Base-by-base conservation (phyloP, 495 filamentous ascomycete genomes). In the Geoglossum glabrum region DNA sequence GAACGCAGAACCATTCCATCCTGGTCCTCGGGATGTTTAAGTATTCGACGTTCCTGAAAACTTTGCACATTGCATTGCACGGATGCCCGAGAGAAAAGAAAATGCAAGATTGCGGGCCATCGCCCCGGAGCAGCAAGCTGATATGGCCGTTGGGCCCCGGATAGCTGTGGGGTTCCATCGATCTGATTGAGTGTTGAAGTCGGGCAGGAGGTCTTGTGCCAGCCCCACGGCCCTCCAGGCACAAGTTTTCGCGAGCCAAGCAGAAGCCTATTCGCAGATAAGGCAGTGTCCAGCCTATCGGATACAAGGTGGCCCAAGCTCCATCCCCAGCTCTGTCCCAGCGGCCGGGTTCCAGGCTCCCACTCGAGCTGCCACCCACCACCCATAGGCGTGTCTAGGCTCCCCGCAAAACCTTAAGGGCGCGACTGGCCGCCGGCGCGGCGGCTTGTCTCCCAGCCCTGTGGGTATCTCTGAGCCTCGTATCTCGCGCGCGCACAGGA, bases 381-480 rank as follows among this genome's bases (percentile, higher is more conserved):
- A n/a, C n/a, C n/a, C n/a, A n/a, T n/a, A n/a, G n/a, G n/a, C n/a
- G n/a, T n/a, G n/a, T 11, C 31, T 34, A 11, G 5, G 31, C 31
- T 34, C 7, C 46, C 46, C 46, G n/a, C 46, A 25, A 47, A 56
- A 34, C 47, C 47, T 54, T 57, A 36, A 47, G n/a, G 33, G 31
- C 5, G 31, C 11, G 36, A 2, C 17, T 57, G 51, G 57, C 62
- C 62, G 60, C 28, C 62, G 62, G 62, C 62, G 34, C 58, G 57
- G 43, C 60, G 52, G 46, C 46, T 54, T 5, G 5, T 11, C 62
- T 49, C 54, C 36, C 52, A 43, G 57, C 58, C 57, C 57, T 46
- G 11, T 23, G 25, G 46, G 5, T 45, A 45, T 21, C 40, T 45
- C n/a, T 13, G 0, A 4, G 3, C 40, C 10, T 19, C 17, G 10